These are phyloP conservation scores for Peronospora belbahrii DNA, from an alignment of 352 stramenopile species.

Conservation along the genomic window DNA sequence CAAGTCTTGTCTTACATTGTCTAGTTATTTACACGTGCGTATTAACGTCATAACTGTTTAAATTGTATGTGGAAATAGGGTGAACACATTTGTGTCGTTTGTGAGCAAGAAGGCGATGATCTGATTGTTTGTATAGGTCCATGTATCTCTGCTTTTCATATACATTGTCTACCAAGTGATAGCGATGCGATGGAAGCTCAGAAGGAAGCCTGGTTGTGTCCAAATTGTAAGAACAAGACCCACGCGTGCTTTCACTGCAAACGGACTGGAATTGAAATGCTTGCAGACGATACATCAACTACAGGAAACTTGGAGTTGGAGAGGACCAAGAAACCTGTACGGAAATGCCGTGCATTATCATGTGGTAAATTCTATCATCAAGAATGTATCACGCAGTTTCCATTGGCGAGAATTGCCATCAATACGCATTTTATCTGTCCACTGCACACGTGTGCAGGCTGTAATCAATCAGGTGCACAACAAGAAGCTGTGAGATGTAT, in stretches of 20 bases:
- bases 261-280: conserved; percentile 26
- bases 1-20: neutral
- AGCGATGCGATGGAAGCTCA: neutral
- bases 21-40: conserved; percentile 1
- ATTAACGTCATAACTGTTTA: conserved; percentile 1
- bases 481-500: conserved; percentile 77
- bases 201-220: conserved; percentile 49
- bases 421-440: conserved; percentile 81
- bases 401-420: conserved; percentile 64
- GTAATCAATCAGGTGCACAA: conserved; percentile 67
- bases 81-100: conserved; percentile 64
- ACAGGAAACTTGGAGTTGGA: conserved; percentile 2
- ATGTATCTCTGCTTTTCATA: conserved; percentile 71
- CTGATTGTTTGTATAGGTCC: conserved; percentile 50
- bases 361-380: conserved; percentile 84
- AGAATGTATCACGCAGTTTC: conserved; percentile 71
- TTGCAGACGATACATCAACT: conserved; percentile 8
- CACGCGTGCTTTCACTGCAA: conserved; percentile 85
- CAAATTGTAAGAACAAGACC: conserved; percentile 39
- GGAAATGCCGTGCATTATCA: conserved; percentile 73
- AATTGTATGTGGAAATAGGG: conserved; percentile 22
- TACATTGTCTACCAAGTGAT: conserved; percentile 28
- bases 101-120: conserved; percentile 50
- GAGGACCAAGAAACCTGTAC: conserved; percentile 27
- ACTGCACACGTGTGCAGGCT: conserved; percentile 71